Base-by-base conservation (phyloP, 139 green algal genomes). In the Volvox reticuliferus region DNA sequence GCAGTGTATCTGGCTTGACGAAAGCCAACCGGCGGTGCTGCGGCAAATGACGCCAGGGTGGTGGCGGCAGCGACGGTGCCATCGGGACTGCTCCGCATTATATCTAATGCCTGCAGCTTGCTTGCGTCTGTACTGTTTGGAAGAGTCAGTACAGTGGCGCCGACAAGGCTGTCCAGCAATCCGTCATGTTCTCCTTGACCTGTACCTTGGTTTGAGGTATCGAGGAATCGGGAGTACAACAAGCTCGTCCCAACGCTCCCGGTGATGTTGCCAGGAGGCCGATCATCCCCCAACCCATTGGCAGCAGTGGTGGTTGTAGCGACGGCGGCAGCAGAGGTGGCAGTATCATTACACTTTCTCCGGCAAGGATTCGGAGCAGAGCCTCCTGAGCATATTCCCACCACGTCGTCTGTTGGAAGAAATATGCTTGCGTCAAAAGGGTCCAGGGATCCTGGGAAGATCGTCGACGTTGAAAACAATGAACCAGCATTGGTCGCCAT, bases 111-210 rank as follows among this genome's bases (percentile, higher is more conserved):
- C 71, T 6, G 71, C 71, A 33, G 71, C 17, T 36, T 75, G 22
- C 24, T 28, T 26, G 67, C 2, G 14, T 79, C 71, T 1, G 71
- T 30, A 30, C 20, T 6, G 21, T 79, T 36, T 20, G 71, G 22
- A 9, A 79, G 28, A 30, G 26, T 32, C 6, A 36, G 71, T 79
- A n/a, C n/a, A n/a, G n/a, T n/a, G n/a, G n/a, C n/a, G n/a, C n/a
- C n/a, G n/a, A n/a, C n/a, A n/a, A 36, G 71, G 71, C 71, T 79
- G 71, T 79, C 71, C 71, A 36, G 71, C 21, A 79, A 36, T n/a
- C 21, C 28, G 71, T 79, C 71, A 28, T 73, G 65, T 5, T 55
- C 44, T 55, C 65, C 65, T 28, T 24, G 65, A 24, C 24, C 65
- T 73, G 24, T 24, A 24, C 21, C 65, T 24, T 73, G 65, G 12